Evolutionary conservation across 1,284 basidiomycete genomes (phyloP).

Genomic region (Cutaneotrichosporon mucoides): DNA sequence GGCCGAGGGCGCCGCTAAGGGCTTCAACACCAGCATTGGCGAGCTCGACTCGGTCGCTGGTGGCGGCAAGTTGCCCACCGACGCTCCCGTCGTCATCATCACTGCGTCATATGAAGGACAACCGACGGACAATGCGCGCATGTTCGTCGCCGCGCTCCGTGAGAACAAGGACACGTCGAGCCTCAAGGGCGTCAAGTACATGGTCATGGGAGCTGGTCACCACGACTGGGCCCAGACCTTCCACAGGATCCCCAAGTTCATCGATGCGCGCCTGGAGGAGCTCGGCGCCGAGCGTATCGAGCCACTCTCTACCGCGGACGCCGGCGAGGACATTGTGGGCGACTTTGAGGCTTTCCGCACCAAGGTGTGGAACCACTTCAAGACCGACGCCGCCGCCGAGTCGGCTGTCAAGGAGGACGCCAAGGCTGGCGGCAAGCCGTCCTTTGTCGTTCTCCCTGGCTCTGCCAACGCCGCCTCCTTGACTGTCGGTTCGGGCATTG

Average conservation of each 20-base stretch:
- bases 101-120: slow-evolving; percentile 58
- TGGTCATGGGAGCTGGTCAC: slow-evolving; percentile 58
- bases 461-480: slow-evolving; percentile 12
- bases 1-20: slow-evolving; percentile 49
- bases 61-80: slow-evolving; percentile 50
- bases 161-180: slow-evolving; percentile 1
- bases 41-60: slow-evolving; percentile 51
- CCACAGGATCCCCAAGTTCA: slow-evolving; percentile 54
- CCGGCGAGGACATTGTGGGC: slow-evolving; percentile 53
- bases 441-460: slow-evolving; percentile 1
- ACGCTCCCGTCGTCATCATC: slow-evolving; percentile 55
- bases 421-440: background rate
- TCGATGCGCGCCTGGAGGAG: slow-evolving; percentile 50
- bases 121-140: slow-evolving; percentile 21
- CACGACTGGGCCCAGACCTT: slow-evolving; percentile 57
- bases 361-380: slow-evolving; percentile 50
- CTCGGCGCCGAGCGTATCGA: slow-evolving; percentile 51
- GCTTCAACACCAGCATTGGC: slow-evolving; percentile 51
- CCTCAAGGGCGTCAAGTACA: slow-evolving; percentile 51
- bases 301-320: slow-evolving; percentile 24
- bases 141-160: slow-evolving; percentile 14
- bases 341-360: slow-evolving; percentile 54
- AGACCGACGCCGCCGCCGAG: background rate
- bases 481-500: slow-evolving; percentile 13
- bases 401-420: background rate